Percentiles rank a stretch among this genome's conserved stretches.
Conservation (phyloP, 495 filamentous ascomycete genomes). For the Penicillium simplicissimum region DNA sequence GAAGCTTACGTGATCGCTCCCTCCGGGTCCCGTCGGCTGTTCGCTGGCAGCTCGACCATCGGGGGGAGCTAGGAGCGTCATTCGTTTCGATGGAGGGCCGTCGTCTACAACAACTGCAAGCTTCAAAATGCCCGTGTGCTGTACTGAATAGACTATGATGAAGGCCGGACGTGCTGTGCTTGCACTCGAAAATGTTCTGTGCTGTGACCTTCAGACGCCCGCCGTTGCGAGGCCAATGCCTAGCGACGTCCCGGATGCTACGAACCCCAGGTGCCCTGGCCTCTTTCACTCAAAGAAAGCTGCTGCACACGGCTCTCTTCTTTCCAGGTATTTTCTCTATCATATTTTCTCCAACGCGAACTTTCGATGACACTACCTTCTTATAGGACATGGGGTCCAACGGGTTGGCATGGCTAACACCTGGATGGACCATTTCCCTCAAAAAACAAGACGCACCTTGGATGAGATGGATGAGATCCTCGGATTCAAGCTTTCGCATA, state of each 20-base stretch:
- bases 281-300: conserved; percentile 20
- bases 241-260: not conserved
- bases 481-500: conserved; percentile 64
- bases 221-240: not conserved
- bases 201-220: conserved; percentile 5
- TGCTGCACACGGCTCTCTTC: conserved; percentile 77
- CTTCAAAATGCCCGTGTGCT: conserved; percentile 22
- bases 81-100: conserved; percentile 4
- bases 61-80: not conserved
- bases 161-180: conserved; percentile 20
- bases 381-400: conserved; percentile 87
- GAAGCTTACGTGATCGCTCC: conserved; percentile 9
- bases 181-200: conserved; percentile 22
- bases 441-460: conserved; percentile 67
- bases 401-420: conserved; percentile 85
- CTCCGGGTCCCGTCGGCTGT: conserved; percentile 16
- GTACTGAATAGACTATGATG: conserved; percentile 15
- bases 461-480: conserved; percentile 81
- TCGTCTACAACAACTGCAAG: not conserved
- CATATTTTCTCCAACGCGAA: not conserved
- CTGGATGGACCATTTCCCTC: conserved; percentile 82
- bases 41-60: not conserved
- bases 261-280: conserved; percentile 3
- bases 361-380: not conserved
- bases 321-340: conserved; percentile 66